Evolutionary conservation across 2,329 filamentous ascomycete species (phyloP), one percentile per base, ranked within the genome.

Genomic region (Myriosclerotinia curreyana): DNA sequence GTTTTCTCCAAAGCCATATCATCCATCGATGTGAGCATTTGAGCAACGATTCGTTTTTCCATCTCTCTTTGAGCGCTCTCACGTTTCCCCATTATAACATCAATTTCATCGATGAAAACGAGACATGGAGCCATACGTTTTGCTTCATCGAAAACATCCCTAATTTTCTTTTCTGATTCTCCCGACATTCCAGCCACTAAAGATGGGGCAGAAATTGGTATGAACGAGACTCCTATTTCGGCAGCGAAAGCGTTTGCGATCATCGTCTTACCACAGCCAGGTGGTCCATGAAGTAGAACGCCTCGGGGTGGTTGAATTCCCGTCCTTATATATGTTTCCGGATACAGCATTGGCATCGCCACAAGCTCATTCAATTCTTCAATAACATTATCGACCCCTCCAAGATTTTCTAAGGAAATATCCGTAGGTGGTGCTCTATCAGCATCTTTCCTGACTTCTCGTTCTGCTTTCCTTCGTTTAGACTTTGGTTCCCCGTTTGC

Each of bases 51-150:
- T 61, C 92, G 82, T 73, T 92, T 91, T 74, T 96, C 92, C 86
- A 96, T 94, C 69, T 96, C 92, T 72, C 89, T 88, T 72, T 95
- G 90, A 1, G 89, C 86, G 62, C 86, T 90, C 67, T 96, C 91
- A 64, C 90, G 83, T 75, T 96, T 96, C 0, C 91, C 90, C 58
- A 92, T 91, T 71, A 98, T 95, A 5, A 89, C 88, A 75, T 99
- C 93, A 60, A 98, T 91, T 70, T 96, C 89, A 70, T 96, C 92
- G 64, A 98, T 90, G 72, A 97, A 96, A 5, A 99, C 83, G 6
- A 99, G 81, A 72, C 92, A 96, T 0, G 95, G 95, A 0, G 94
- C 93, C 46, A 93, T 82, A 63, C 86, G 84, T 74, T 91, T 91
- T 0, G 95, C 95, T 72, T 95, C 91, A 15, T 98, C 93, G 66